Percentiles rank a stretch among this genome's conserved stretches.
These are phyloP conservation scores for Aegilops speltoides DNA, from an alignment of 176 grass and related monocot species.

Conservation along the genomic window DNA sequence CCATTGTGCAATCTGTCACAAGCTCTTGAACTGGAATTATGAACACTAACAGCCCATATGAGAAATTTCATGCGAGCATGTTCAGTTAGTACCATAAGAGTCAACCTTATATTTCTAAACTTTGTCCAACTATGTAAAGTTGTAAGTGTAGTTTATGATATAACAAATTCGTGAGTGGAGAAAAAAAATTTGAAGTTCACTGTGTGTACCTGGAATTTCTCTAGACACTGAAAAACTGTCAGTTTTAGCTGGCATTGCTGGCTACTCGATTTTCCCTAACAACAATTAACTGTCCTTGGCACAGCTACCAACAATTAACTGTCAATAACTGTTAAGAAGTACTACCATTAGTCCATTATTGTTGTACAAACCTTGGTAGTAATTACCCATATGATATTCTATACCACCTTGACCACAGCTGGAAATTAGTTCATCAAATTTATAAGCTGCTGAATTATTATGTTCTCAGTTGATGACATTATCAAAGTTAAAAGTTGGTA, in stretches of 20 bases:
- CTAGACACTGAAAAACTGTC: background rate
- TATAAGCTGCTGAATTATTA: constrained; percentile 4
- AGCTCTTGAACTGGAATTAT: constrained; percentile 14
- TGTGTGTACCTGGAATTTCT: background rate
- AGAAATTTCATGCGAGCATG: background rate
- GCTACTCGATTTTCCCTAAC: background rate
- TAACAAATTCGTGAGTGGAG: background rate
- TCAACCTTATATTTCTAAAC: background rate
- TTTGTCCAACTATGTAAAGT: background rate
- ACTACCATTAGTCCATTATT: background rate
- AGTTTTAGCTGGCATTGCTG: constrained; percentile 1
- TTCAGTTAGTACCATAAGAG: background rate
- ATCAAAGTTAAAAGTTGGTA: background rate
- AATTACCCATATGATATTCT: background rate
- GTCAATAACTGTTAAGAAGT: background rate
- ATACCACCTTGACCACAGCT: constrained; percentile 2
- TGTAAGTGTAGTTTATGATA: background rate
- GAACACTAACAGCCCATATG: background rate
- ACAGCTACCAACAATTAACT: background rate
- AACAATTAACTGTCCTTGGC: too few species aligned
- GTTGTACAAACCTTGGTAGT: constrained; percentile 13
- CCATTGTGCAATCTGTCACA: background rate
- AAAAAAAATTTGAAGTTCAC: background rate
- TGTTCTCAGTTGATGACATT: constrained; percentile 5
- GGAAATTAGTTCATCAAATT: constrained; percentile 11